A percentile compares a stretch with the other conserved stretches of the same genome.
These are phyloP conservation scores for Erodium chrysanthum DNA, from an alignment of 441 rosid species.

Conservation along the genomic window DNA sequence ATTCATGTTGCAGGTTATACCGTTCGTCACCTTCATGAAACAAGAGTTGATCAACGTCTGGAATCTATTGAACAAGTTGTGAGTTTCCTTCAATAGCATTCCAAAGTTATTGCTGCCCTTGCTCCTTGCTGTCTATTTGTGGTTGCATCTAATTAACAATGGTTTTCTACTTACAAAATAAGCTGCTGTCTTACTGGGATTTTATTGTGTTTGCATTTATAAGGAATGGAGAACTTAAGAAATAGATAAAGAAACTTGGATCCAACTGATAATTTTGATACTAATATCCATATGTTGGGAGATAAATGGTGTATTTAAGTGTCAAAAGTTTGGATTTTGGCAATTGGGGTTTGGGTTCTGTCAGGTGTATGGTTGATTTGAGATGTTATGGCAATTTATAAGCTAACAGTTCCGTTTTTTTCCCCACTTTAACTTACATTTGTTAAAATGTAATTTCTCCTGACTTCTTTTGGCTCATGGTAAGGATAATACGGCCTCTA, in stretches of 20 bases:
- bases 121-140: not conserved
- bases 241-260: not conserved
- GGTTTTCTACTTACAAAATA: too few relatives aligned
- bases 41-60: conserved; percentile 1
- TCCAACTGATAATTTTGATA: not conserved
- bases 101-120: not conserved
- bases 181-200: too few relatives aligned
- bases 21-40: conserved; percentile 1
- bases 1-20: conserved; percentile 2
- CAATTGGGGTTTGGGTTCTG: not conserved
- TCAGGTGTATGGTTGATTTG: not conserved
- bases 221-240: too few relatives aligned
- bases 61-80: conserved; percentile 4
- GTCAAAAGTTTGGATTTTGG: not conserved
- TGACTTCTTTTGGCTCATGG: not conserved
- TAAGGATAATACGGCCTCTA: too few relatives aligned
- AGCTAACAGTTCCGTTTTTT: not conserved
- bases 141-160: not conserved
- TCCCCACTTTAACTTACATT: not conserved
- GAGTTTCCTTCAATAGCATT: not conserved
- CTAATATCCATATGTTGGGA: not conserved
- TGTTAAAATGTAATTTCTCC: not conserved
- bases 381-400: not conserved
- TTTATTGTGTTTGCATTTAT: too few relatives aligned
- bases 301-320: not conserved